Base-by-base conservation (phyloP, 148 eudicot genomes). In the Dianthus caryophyllus region DNA sequence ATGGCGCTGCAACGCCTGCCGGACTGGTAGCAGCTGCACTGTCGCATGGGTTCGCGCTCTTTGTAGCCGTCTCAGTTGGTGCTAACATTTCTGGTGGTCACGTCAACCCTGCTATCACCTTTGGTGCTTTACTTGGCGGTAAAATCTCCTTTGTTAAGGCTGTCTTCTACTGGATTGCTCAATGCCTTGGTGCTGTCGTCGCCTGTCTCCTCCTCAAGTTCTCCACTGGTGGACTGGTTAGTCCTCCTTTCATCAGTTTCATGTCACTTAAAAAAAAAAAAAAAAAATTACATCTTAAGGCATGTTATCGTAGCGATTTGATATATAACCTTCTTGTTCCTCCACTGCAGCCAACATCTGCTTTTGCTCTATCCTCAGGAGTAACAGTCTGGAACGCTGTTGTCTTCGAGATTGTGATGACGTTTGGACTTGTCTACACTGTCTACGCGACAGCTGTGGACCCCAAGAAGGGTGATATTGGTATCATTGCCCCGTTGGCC, bases 21-120 rank as follows among this genome's bases (percentile, higher is more conserved):
- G 88, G 96, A 24, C 75, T 88, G 10, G 79, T 88, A 12, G 88
- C 84, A 0, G 96, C 96, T 1, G 72, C 96, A 5, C 15, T 88
- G 55, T 85, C 91, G n/a, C 96, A 88, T 62, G 96, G 74, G 14
- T 82, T 88, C 14, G 96, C 84, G 0, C 77, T 88, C 14, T 86
- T 88, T 25, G 96, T 86, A 71, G 91, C 91, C 12, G 89, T 88
- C 6, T 67, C 96, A 0, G 83, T 88, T 20, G 85, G 85, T 2
- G 96, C 96, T 47, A 86, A 88, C 81, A 81, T 86, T 43, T 88
- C 91, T 1, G 96, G 96, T 39, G 94, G 94, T 20, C 93, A 87
- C 29, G 96, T 89, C n/a, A 89, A 89, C 86, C 96, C 96, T 8
- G 91, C 89, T 1, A 88, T 88, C 44, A 85, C 95, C 21, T 84